A percentile compares a stretch with the other conserved stretches of the same genome.
Evolutionary conservation across 805 yeast species (phyloP).

Genomic region (Kazachstania kunashirensis): DNA sequence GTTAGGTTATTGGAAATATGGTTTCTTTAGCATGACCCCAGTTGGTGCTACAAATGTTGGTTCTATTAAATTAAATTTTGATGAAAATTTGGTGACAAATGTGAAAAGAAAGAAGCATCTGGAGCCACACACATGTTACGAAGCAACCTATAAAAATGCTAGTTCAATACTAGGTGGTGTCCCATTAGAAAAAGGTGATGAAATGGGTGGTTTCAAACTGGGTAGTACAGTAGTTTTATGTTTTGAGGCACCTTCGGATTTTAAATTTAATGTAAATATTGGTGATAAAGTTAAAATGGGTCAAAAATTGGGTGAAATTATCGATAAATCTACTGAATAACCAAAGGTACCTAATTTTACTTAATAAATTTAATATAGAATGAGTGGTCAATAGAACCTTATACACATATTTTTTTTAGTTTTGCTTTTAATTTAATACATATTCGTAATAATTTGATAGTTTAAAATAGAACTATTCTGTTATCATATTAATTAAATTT

Average conservation of each 20-base stretch:
- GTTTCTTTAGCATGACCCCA: conserved; percentile 97
- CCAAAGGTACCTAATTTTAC: no score
- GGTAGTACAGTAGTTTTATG: conserved; percentile 96
- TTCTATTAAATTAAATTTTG: conserved; percentile 83
- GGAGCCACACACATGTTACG: conserved; percentile 76
- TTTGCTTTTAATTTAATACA: no score
- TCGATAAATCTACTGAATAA: not conserved
- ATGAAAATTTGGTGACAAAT: conserved; percentile 81
- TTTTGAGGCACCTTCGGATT: conserved; percentile 86
- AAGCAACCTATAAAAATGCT: conserved; percentile 83
- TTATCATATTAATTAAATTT: no score
- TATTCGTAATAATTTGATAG: no score
- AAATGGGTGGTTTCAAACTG: conserved; percentile 92
- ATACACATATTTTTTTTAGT: no score
- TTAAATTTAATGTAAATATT: conserved; percentile 54
- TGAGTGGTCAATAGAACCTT: no score
- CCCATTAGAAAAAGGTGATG: conserved; percentile 85
- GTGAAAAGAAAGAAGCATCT: conserved; percentile 39
- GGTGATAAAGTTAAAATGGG: conserved; percentile 87
- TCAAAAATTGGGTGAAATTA: conserved; percentile 48
- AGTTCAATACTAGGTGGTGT: conserved; percentile 69
- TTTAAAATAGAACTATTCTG: no score
- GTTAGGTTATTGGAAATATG: conserved; percentile 92
- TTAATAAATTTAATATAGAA: no score
- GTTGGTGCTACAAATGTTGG: conserved; percentile 99